A percentile compares a stretch with the other conserved stretches of the same genome.
These are phyloP conservation scores for Lecanoromycetidae sp. DNA, from an alignment of 2,329 filamentous ascomycete genomes.

Conservation along the genomic window DNA sequence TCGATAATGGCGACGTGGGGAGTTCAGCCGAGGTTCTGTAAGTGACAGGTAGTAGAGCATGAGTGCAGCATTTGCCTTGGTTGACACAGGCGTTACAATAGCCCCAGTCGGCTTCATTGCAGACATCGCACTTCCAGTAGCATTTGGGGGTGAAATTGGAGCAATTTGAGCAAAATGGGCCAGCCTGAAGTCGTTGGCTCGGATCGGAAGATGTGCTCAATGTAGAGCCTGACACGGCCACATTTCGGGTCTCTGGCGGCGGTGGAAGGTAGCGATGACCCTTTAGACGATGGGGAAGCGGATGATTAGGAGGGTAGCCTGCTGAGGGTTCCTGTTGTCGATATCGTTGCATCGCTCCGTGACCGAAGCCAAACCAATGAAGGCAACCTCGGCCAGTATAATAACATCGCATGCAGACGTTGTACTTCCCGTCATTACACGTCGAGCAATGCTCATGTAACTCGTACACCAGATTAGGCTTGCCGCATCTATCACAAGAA, in stretches of 20 bases:
- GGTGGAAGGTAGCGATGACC: conserved; percentile 34
- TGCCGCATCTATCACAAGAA: conserved; percentile 58
- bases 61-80: conserved; percentile 66
- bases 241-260: conserved; percentile 16
- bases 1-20: conserved; percentile 14
- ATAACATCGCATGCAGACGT: conserved; percentile 74
- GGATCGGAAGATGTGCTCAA: conserved; percentile 55
- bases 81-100: conserved; percentile 85
- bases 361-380: conserved; percentile 81
- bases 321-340: conserved; percentile 30
- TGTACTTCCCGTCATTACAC: conserved; percentile 60
- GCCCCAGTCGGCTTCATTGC: conserved; percentile 90
- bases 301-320: conserved; percentile 30
- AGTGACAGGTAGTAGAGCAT: conserved; percentile 65
- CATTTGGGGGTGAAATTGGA: conserved; percentile 62
- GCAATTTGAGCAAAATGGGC: conserved; percentile 75
- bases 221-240: conserved; percentile 27
- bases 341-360: conserved; percentile 51
- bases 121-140: conserved; percentile 78
- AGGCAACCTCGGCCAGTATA: conserved; percentile 62
- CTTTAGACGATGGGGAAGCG: conserved; percentile 42
- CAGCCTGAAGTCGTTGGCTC: conserved; percentile 55
- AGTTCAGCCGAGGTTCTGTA: conserved; percentile 17
- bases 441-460: conserved; percentile 70
- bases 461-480: conserved; percentile 65